These are phyloP conservation scores for Zelopaecilomyces penicillatus DNA, from an alignment of 2,329 filamentous ascomycete species.

Conservation along the genomic window DNA sequence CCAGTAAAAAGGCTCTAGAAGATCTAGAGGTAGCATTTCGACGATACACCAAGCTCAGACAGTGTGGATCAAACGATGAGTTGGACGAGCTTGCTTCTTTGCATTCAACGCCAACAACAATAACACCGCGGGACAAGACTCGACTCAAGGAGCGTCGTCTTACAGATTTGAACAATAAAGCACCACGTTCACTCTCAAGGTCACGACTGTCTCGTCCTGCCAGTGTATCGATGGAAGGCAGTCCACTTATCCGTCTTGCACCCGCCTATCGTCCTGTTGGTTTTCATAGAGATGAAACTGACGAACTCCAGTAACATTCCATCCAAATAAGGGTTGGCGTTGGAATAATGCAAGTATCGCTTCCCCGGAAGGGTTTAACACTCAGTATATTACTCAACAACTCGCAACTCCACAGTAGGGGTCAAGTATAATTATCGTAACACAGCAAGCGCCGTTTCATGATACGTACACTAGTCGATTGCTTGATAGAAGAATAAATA, in stretches of 20 bases:
- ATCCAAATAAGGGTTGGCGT: no score
- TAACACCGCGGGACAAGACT: constrained; percentile 22
- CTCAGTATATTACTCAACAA: no score
- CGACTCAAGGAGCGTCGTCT: constrained; percentile 12
- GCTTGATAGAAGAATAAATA: no score
- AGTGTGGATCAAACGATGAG: constrained; percentile 12
- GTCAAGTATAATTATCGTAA: no score
- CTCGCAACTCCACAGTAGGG: no score
- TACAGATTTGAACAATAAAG: not conserved
- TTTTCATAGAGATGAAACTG: constrained; percentile 19
- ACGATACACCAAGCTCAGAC: constrained; percentile 19
- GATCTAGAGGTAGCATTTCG: constrained; percentile 28
- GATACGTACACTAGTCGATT: no score
- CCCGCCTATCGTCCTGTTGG: constrained; percentile 17
- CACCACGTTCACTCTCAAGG: not conserved
- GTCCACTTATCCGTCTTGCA: constrained; percentile 18
- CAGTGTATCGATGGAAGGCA: constrained; percentile 12
- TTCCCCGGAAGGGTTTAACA: no score
- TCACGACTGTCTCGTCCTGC: constrained; percentile 7
- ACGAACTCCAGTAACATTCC: constrained; percentile 25
- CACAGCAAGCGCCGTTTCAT: no score
- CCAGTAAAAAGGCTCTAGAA: constrained; percentile 32
- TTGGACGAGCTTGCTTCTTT: constrained; percentile 23
- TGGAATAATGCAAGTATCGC: no score
- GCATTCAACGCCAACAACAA: constrained; percentile 8